Percentiles rank a stretch among this genome's conserved stretches.
Evolutionary conservation across 345 rosid genomes (phyloP).

Genomic region (Rhizophora mangle): DNA sequence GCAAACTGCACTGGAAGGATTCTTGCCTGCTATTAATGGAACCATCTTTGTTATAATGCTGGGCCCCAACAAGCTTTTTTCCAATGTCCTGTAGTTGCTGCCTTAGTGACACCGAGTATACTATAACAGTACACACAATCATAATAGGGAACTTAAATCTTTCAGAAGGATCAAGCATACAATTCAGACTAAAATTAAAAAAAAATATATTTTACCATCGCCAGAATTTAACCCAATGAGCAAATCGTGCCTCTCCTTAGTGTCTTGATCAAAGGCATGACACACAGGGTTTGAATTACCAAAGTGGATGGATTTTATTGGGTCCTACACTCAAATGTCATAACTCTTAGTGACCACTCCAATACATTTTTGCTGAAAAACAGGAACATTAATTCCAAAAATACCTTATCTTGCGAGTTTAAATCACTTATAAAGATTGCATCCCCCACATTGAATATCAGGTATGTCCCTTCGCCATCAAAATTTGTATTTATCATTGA

Average conservation of each 20-base stretch:
- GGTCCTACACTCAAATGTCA: constrained; percentile 63
- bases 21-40: constrained; percentile 83
- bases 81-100: constrained; percentile 97
- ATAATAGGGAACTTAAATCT: constrained; percentile 14
- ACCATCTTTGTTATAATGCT: constrained; percentile 95
- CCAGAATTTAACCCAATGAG: constrained; percentile 90
- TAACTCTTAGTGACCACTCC: constrained; percentile 19
- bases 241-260: constrained; percentile 98
- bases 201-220: constrained; percentile 59
- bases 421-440: constrained; percentile 87
- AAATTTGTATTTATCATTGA: constrained; percentile 66
- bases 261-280: constrained; percentile 91
- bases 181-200: constrained; percentile 14
- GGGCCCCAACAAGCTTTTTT: constrained; percentile 92
- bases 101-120: constrained; percentile 93
- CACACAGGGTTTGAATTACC: constrained; percentile 88
- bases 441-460: constrained; percentile 95
- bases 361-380: not conserved
- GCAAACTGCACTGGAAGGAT: not conserved
- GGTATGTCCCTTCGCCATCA: constrained; percentile 95
- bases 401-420: constrained; percentile 98
- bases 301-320: constrained; percentile 93
- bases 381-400: not conserved
- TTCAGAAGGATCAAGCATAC: constrained; percentile 16
- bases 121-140: constrained; percentile 51